Percentiles rank a stretch among this genome's conserved stretches.
Conservation (phyloP, 164 flowering plant genomes). For the grape (Vitis vinifera) region DNA sequence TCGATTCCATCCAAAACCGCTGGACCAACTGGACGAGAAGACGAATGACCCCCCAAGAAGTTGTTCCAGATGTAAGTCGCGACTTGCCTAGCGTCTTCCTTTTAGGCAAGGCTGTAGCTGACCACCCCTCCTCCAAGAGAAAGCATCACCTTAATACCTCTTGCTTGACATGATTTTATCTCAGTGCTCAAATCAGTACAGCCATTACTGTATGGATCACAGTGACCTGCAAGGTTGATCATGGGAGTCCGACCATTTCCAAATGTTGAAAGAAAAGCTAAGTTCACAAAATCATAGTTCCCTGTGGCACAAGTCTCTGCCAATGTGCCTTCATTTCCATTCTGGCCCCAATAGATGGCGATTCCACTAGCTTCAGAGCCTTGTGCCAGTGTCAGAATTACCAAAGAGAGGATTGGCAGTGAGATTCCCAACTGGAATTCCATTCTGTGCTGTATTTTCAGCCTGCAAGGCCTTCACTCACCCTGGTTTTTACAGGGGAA, state of each 20-base stretch:
- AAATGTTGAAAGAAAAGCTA: slow-evolving; percentile 22
- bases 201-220: too few species aligned
- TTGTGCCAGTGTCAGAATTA: too few species aligned
- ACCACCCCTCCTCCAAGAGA: too few species aligned
- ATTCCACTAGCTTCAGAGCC: not conserved
- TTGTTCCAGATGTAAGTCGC: slow-evolving; percentile 30
- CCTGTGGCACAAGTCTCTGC: too few species aligned
- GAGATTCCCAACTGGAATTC: too few species aligned
- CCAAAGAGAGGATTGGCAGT: too few species aligned
- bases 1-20: slow-evolving; percentile 28
- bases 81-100: not conserved
- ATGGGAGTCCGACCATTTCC: slow-evolving; percentile 17
- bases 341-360: slow-evolving; percentile 16
- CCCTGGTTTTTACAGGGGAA: too few species aligned
- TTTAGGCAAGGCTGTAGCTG: too few species aligned
- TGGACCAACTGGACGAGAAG: slow-evolving; percentile 21
- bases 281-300: slow-evolving; percentile 9
- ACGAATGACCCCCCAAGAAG: slow-evolving; percentile 20
- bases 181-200: too few species aligned
- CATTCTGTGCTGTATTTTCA: not conserved
- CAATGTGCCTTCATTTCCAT: not conserved
- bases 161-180: too few species aligned
- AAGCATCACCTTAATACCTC: too few species aligned
- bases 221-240: slow-evolving; percentile 28
- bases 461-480: not conserved